A percentile compares a stretch with the other conserved stretches of the same genome.
These are phyloP conservation scores for Magnolia changhungtana DNA, from an alignment of 164 flowering plant species.

Conservation along the genomic window DNA sequence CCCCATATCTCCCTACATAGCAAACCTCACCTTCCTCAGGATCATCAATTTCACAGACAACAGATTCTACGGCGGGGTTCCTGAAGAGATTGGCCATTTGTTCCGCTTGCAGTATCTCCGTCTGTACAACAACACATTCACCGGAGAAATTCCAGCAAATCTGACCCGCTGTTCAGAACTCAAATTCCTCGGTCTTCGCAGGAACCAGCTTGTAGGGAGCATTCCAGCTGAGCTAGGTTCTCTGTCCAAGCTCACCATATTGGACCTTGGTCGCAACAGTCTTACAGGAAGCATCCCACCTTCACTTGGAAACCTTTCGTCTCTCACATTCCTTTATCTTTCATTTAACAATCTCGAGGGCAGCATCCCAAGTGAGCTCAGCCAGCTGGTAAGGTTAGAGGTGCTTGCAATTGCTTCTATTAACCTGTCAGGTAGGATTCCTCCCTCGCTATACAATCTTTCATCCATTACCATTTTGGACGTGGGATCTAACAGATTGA, in stretches of 20 bases:
- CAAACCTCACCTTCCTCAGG: conserved; percentile 39
- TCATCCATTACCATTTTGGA: no score
- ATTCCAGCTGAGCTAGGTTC: background rate
- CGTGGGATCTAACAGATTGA: no score
- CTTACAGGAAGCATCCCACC: background rate
- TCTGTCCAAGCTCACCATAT: background rate
- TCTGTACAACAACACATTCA: conserved; percentile 28
- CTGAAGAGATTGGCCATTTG: conserved; percentile 28
- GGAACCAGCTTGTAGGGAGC: background rate
- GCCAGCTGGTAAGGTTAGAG: no score
- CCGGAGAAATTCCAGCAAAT: conserved; percentile 31
- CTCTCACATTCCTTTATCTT: background rate
- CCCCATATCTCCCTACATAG: no score
- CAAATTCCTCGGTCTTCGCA: conserved; percentile 14
- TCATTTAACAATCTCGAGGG: background rate
- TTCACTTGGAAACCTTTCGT: conserved; percentile 4
- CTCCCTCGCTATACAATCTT: no score
- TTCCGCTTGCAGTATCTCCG: conserved; percentile 25
- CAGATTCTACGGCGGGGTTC: conserved; percentile 29
- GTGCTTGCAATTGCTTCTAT: no score
- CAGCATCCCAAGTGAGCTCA: no score
- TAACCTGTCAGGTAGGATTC: no score
- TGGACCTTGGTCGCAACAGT: background rate
- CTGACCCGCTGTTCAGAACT: conserved; percentile 23
- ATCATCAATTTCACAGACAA: conserved; percentile 34